These are phyloP conservation scores for Aspergillus campestris DNA, from an alignment of 495 filamentous ascomycete species.

Conservation along the genomic window DNA sequence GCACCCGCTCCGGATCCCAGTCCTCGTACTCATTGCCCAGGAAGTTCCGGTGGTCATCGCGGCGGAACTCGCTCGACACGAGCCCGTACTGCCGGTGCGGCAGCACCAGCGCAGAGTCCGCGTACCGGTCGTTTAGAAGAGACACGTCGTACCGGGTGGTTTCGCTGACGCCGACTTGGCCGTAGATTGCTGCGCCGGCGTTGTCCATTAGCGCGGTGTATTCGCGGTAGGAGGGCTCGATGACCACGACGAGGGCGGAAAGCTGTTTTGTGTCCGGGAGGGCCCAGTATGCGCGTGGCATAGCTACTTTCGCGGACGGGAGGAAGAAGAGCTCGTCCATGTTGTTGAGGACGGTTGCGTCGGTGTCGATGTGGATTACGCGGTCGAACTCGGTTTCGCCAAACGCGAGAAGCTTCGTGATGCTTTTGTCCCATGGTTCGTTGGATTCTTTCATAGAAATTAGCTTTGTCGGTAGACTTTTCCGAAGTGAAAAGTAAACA, in stretches of 20 bases:
- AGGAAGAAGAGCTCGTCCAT: slow-evolving; percentile 72
- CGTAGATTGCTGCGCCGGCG: slow-evolving; percentile 17
- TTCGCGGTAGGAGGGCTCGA: slow-evolving; percentile 51
- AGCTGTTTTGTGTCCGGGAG: slow-evolving; percentile 44
- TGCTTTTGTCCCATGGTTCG: slow-evolving; percentile 51
- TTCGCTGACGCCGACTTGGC: slow-evolving; percentile 24
- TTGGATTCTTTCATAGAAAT: slow-evolving; percentile 12
- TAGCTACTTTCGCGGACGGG: slow-evolving; percentile 50
- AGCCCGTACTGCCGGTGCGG: slow-evolving; percentile 69
- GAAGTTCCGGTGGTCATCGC: slow-evolving; percentile 1
- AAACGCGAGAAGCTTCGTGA: slow-evolving; percentile 64
- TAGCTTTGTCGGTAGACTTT: neutral
- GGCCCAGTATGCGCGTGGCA: slow-evolving; percentile 67
- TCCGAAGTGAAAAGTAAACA: too few relatives aligned
- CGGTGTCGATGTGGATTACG: slow-evolving; percentile 61
- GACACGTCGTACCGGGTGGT: slow-evolving; percentile 60
- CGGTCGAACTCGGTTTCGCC: slow-evolving; percentile 60
- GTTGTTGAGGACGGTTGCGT: slow-evolving; percentile 51
- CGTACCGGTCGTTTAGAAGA: slow-evolving; percentile 63
- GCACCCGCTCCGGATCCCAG: slow-evolving; percentile 60
- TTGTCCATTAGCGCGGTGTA: slow-evolving; percentile 44
- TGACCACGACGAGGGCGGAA: slow-evolving; percentile 54
- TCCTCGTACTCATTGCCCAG: slow-evolving; percentile 52
- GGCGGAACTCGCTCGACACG: slow-evolving; percentile 32
- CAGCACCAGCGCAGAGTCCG: slow-evolving; percentile 56